Evolutionary conservation across 805 yeast species (phyloP).

Genomic region (Blastobotrys americana): DNA sequence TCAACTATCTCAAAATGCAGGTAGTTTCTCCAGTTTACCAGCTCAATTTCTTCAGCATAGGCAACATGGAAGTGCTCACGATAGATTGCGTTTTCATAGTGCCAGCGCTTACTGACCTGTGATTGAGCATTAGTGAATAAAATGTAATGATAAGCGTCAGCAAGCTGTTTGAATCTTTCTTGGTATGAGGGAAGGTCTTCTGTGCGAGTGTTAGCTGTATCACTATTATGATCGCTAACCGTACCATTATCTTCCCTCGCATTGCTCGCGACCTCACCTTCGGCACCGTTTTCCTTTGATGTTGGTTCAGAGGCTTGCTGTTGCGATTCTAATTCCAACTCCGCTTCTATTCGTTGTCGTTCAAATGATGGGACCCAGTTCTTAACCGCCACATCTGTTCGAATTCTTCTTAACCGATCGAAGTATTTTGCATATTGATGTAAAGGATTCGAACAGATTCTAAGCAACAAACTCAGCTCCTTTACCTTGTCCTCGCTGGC

Average conservation of each 20-base stretch:
- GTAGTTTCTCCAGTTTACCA: conserved; percentile 55
- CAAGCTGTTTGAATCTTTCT: conserved; percentile 4
- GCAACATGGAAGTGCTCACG: conserved; percentile 50
- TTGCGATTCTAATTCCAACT: conserved; percentile 10
- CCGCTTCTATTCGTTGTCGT: conserved; percentile 26
- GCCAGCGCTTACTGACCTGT: conserved; percentile 58
- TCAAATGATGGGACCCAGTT: conserved; percentile 30
- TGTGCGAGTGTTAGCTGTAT: conserved; percentile 16
- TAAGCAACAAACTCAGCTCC: conserved; percentile 28
- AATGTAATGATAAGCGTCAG: conserved; percentile 39
- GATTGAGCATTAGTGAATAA: conserved; percentile 44
- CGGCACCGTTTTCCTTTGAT: not conserved
- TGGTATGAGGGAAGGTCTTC: too few species aligned
- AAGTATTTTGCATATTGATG: conserved; percentile 82
- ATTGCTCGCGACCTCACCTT: not conserved
- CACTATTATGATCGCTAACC: not conserved
- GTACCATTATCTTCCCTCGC: not conserved
- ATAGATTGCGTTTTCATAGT: conserved; percentile 56
- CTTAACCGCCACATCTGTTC: conserved; percentile 29
- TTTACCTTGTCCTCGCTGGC: conserved; percentile 27
- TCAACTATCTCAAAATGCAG: conserved; percentile 44
- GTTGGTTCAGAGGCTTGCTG: not conserved
- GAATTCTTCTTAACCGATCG: conserved; percentile 33
- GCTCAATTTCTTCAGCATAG: conserved; percentile 38
- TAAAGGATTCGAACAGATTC: conserved; percentile 47